Evolutionary conservation across 176 grass and related monocot species (phyloP).

Genomic region (Themeda triandra): DNA sequence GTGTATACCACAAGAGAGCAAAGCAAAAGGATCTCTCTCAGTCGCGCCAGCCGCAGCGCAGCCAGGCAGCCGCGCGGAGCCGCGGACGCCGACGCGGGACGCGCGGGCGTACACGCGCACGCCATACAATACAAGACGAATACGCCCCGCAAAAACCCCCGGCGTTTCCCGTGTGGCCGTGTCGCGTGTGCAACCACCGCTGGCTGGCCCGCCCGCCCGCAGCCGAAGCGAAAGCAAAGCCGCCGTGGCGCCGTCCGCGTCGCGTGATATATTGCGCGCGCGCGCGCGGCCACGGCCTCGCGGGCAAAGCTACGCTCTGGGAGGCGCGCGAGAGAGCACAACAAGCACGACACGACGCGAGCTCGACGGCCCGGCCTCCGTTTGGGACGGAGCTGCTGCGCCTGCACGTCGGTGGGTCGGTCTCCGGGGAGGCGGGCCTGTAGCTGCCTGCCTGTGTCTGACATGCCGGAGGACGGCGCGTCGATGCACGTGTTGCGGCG

Average conservation of each 20-base stretch:
- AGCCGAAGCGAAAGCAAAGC: slow-evolving; percentile 15
- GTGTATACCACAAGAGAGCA: neutral
- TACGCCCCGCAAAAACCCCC: neutral
- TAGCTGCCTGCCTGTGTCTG: neutral
- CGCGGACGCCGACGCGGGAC: neutral
- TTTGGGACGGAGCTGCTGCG: neutral
- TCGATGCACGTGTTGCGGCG: slow-evolving; percentile 33
- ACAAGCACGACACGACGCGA: neutral
- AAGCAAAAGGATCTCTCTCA: slow-evolving; percentile 29
- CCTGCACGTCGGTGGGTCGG: neutral
- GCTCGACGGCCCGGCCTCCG: neutral
- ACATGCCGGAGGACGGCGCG: neutral
- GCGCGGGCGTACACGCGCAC: neutral
- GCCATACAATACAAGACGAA: neutral
- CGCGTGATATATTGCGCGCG: neutral
- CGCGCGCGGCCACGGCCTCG: neutral
- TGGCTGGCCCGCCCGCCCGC: neutral
- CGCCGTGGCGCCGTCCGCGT: neutral
- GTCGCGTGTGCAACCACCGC: neutral
- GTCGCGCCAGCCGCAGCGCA: neutral
- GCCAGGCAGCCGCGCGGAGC: no score
- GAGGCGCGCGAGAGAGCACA: neutral
- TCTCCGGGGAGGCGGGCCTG: neutral
- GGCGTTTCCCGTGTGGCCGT: neutral
- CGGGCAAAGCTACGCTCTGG: neutral